Conservation (phyloP, 192 early-diverging fungal species). For the Backusella mclennaniae region DNA sequence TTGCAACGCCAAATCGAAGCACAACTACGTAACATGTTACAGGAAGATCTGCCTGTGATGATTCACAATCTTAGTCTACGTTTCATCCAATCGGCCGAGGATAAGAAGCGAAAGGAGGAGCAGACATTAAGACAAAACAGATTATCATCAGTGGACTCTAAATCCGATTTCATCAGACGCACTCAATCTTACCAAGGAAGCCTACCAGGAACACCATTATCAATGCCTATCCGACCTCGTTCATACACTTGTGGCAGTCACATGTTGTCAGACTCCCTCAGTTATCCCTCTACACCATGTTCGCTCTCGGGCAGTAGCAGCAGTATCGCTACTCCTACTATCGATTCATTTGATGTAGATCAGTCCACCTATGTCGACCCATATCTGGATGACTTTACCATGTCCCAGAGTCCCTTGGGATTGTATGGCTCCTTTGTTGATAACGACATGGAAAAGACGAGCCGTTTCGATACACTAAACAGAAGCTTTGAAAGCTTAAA, state of each 20-base stretch:
- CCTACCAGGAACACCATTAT: neutral
- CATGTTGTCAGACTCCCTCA: neutral
- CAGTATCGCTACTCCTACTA: neutral
- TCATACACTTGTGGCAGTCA: neutral
- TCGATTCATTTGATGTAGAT: neutral
- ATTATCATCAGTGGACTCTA: neutral
- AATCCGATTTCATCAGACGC: neutral
- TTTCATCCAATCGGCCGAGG: constrained; percentile 58
- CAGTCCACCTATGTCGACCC: neutral
- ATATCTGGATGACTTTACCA: neutral
- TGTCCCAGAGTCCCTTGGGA: neutral
- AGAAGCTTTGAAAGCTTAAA: constrained; percentile 1
- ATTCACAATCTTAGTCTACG: constrained; percentile 88
- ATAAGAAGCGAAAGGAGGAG: constrained; percentile 31
- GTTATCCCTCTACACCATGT: neutral
- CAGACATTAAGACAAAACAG: constrained; percentile 1
- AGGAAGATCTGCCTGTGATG: constrained; percentile 89
- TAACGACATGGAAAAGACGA: neutral
- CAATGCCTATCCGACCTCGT: neutral
- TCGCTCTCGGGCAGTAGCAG: neutral
- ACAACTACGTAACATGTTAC: constrained; percentile 85
- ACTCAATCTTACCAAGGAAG: neutral
- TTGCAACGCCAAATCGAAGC: constrained; percentile 91
- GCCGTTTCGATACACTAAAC: neutral
- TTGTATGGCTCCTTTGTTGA: neutral